Base-by-base conservation (phyloP, 768 basidiomycete species). In the Rhodotorula toruloides region DNA sequence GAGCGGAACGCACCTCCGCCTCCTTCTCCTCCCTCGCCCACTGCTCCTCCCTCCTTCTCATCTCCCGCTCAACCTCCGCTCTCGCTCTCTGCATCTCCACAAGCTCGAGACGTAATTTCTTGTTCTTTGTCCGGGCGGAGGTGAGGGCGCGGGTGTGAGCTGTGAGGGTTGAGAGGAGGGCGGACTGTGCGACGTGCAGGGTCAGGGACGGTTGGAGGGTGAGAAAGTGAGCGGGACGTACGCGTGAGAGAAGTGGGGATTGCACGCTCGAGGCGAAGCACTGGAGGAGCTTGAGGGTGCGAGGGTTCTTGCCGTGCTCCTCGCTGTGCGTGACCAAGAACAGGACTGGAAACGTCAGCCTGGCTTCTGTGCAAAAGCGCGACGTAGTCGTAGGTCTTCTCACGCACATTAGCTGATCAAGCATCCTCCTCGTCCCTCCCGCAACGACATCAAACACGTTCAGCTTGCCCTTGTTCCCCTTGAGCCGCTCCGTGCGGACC, bases 361-460 rank as follows among this genome's bases (percentile, higher is more conserved):
- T n/a, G n/a, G n/a, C n/a, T n/a, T n/a, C n/a, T n/a, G n/a, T n/a
- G n/a, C n/a, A n/a, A n/a, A n/a, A n/a, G n/a, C n/a, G n/a, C n/a
- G n/a, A n/a, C n/a, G n/a, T n/a, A n/a, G n/a, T n/a, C n/a, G n/a
- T n/a, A n/a, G n/a, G n/a, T n/a, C n/a, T n/a, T n/a, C n/a, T n/a
- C n/a, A n/a, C n/a, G n/a, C n/a, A n/a, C n/a, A n/a, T n/a, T n/a
- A n/a, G n/a, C 22, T 32, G 22, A 2, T 43, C 40, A 1, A 61
- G 19, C 2, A 44, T 4, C 11, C 40, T 25, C 50, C 19, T n/a
- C 5, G 10, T n/a, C 32, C 40, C 50, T 3, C 42, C 50, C 13
- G 29, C 42, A n/a, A 61, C 32, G 16, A 61, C 50, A 29, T 61
- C 59, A 10, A 32, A 52, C 49, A 42, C 31, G 42, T 61, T 61